Evolutionary conservation across 176 grass and related monocot species (phyloP), one percentile per base, ranked within the genome.

Genomic region (Ensete glaucum): DNA sequence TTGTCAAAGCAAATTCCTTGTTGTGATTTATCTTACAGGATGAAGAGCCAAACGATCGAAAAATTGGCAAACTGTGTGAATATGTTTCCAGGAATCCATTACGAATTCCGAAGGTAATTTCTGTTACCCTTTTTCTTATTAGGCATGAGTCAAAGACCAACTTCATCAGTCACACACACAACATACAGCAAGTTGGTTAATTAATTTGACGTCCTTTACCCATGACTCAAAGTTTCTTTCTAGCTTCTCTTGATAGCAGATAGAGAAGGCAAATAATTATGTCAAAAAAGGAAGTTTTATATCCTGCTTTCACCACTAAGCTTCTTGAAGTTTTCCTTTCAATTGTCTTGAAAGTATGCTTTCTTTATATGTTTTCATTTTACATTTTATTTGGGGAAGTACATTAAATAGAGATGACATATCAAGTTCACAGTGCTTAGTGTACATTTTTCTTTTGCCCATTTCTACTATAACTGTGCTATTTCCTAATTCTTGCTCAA

Each of bases 51-150:
- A 98, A 93, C 82, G 90, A 93, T 69, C 86, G 94, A 52, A 90
- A 98, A 77, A 98, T 98, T 9, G 76, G 86, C 6, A 98, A 98
- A 89, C 75, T 98, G 71, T 98, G 94, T 49, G 94, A 98, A 87
- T 98, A 98, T 78, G 89, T 85, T 87, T 91, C 90, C 0, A 93
- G 19, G 79, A 98, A 98, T 89, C 84, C 94, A 13, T 78, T 98
- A 78, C 90, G 94, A 59, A 85, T 98, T 80, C 94, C 94, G 16
- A 93, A 93, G 90, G 94, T 98, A 21, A 64, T 53, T 60, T 84
- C 83, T 43, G 17, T 65, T 72, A 65, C 22, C 58, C 19, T 29
- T 59, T 52, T 17, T 63, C 0, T 55, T 16, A 27, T 69, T 13
- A 56, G 49, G 76, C 11, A 67, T 53, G 0, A 16, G 11, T 43